A percentile compares a stretch with the other conserved stretches of the same genome.
phyloP scores from a whole-genome alignment of 2,329 filamentous ascomycete species.

The Cryphonectria radicalis region DNA sequence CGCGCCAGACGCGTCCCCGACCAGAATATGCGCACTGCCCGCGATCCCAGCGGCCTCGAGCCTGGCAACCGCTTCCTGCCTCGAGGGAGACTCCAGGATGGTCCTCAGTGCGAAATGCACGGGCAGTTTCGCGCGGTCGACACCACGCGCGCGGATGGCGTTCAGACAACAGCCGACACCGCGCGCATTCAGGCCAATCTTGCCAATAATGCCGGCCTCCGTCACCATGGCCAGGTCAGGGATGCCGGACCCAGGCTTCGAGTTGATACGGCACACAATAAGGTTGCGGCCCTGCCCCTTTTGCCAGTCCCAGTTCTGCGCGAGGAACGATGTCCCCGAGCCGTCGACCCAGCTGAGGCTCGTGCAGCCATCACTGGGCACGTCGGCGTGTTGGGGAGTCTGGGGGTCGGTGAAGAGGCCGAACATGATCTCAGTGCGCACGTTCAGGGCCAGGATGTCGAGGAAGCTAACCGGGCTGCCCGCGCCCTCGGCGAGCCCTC shows the following conservation, averaged over 20 bases:
- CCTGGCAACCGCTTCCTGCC: neutral
- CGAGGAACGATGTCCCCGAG: constrained; percentile 15
- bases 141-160: constrained; percentile 61
- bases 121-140: constrained; percentile 56
- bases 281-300: constrained; percentile 24
- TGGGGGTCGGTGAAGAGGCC: constrained; percentile 22
- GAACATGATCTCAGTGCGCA: constrained; percentile 30
- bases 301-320: constrained; percentile 31
- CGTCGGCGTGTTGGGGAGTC: neutral
- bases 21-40: constrained; percentile 27
- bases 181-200: constrained; percentile 65
- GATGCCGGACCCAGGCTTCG: constrained; percentile 33
- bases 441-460: constrained; percentile 29
- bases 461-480: constrained; percentile 22
- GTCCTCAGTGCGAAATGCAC: constrained; percentile 64
- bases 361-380: constrained; percentile 30
- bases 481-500: constrained; percentile 26
- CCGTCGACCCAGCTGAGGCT: constrained; percentile 17
- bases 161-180: constrained; percentile 66
- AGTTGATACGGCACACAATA: constrained; percentile 32
- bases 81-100: constrained; percentile 55
- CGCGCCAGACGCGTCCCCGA: constrained; percentile 16
- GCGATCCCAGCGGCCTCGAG: constrained; percentile 16
- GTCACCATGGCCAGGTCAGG: constrained; percentile 40
- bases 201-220: constrained; percentile 65